Base-by-base conservation (phyloP, 768 basidiomycete species). In the Cystobasidium ongulense region DNA sequence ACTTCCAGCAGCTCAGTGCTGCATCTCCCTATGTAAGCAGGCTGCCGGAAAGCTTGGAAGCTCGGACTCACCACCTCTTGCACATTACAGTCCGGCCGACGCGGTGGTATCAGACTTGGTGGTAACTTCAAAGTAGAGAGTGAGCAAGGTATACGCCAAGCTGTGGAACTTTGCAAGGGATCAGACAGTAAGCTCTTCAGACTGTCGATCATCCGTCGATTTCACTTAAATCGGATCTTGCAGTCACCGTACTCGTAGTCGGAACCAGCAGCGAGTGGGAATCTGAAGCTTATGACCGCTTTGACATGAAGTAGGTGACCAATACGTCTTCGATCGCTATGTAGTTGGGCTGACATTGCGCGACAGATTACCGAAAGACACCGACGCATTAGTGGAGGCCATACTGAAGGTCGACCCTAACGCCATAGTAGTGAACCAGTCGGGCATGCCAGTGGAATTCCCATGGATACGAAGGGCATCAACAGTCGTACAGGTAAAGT, bases 391-490 rank as follows among this genome's bases (percentile, higher is more conserved):
- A 1, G 76, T 82, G 54, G 23, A 63, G 7, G 75, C 78, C n/a
- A 67, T 81, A 18, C 78, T 80, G 10, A 38, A 63, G 0, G 77
- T 70, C 41, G 72, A 79, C 50, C 78, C 79, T 27, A 75, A 79
- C 41, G 46, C 70, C 72, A 50, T 76, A 70, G 77, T 80, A 18
- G 76, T 79, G 52, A 72, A 78, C 31, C 74, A 76, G 1, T 64
- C 78, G 1, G 78, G 77, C 0, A 80, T 85, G 25, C 84, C 86
- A 0, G 84, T 86, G 25, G 79, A 83, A 25, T 85, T 87, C 84
- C 85, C 86, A 0, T 87, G 86, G 85, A 79, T 84, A n/a, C 79
- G 83, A 53, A 78, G 78, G 70, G 80, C 77, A 77, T 81, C 79
- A 71, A 61, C 74, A 10, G 59, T 77, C 21, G 41, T 76, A 1